Conservation (phyloP, 306 rosid species). For the Vigna mungo region DNA sequence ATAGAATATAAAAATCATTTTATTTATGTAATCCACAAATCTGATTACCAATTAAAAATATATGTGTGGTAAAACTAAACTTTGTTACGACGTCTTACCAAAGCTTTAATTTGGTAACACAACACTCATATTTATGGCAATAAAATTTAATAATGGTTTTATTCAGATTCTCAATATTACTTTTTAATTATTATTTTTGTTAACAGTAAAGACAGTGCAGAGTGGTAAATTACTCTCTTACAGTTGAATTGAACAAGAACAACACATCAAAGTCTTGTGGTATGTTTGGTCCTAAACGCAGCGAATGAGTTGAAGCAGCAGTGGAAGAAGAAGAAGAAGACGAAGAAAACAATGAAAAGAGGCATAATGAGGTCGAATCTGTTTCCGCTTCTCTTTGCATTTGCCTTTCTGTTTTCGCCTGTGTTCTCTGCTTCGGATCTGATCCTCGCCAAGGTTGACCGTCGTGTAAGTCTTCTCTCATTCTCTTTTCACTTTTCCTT, state of each 20-base stretch:
- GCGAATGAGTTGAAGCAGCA: slow-evolving; percentile 41
- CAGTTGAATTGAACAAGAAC: neutral
- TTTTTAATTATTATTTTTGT: neutral
- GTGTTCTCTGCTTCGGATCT: slow-evolving; percentile 88
- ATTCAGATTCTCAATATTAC: too few relatives aligned
- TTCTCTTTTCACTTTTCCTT: neutral
- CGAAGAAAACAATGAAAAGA: neutral
- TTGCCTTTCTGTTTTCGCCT: slow-evolving; percentile 59
- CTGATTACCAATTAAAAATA: too few relatives aligned
- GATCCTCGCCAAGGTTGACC: slow-evolving; percentile 87
- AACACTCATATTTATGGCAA: too few relatives aligned
- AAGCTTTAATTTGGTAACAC: too few relatives aligned
- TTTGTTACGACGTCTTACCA: too few relatives aligned
- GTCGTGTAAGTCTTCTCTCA: slow-evolving; percentile 74
- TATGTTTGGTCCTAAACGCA: neutral
- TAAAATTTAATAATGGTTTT: too few relatives aligned
- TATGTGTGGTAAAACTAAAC: too few relatives aligned
- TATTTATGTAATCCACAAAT: too few relatives aligned
- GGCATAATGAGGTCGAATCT: slow-evolving; percentile 34
- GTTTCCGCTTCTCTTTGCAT: slow-evolving; percentile 52
- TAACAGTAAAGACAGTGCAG: neutral
- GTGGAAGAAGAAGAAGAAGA: neutral
- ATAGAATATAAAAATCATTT: too few relatives aligned
- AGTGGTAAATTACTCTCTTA: neutral
- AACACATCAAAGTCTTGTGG: neutral